phyloP scores from a whole-genome alignment of 306 rosid genomes.

The Cercis canadensis region DNA sequence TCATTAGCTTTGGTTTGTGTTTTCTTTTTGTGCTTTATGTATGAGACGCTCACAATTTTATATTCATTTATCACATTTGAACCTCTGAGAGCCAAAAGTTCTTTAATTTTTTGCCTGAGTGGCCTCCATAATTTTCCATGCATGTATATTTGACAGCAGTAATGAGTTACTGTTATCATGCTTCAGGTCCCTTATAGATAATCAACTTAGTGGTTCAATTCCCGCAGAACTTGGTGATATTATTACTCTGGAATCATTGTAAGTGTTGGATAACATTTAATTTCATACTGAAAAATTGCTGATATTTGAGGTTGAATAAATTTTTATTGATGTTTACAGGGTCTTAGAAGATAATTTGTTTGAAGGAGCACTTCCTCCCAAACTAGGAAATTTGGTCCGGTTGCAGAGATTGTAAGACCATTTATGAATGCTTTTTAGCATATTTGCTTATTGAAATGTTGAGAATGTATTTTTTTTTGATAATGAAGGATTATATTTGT shows the following conservation, averaged over 20 bases:
- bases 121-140: neutral
- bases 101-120: neutral
- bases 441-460: too few relatives aligned
- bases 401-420: slow-evolving; percentile 60
- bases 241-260: slow-evolving; percentile 56
- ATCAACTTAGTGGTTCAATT: slow-evolving; percentile 65
- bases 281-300: slow-evolving; percentile 8
- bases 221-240: slow-evolving; percentile 65
- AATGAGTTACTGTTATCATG: slow-evolving; percentile 19
- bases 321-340: slow-evolving; percentile 47
- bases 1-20: neutral
- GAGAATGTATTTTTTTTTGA: too few relatives aligned
- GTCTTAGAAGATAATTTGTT: slow-evolving; percentile 64
- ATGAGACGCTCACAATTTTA: neutral
- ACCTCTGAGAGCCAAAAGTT: neutral
- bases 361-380: slow-evolving; percentile 64
- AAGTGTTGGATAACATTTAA: slow-evolving; percentile 38
- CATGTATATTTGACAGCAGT: slow-evolving; percentile 1
- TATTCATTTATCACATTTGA: neutral
- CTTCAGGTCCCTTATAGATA: slow-evolving; percentile 69
- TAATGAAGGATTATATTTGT: too few relatives aligned
- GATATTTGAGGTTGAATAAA: slow-evolving; percentile 22
- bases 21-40: neutral
- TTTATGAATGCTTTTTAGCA: too few relatives aligned
- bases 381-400: slow-evolving; percentile 58